Percentiles rank a stretch among this genome's conserved stretches.
Evolutionary conservation across 352 stramenopile genomes (phyloP).

Genomic region (Peronospora farinosa): DNA sequence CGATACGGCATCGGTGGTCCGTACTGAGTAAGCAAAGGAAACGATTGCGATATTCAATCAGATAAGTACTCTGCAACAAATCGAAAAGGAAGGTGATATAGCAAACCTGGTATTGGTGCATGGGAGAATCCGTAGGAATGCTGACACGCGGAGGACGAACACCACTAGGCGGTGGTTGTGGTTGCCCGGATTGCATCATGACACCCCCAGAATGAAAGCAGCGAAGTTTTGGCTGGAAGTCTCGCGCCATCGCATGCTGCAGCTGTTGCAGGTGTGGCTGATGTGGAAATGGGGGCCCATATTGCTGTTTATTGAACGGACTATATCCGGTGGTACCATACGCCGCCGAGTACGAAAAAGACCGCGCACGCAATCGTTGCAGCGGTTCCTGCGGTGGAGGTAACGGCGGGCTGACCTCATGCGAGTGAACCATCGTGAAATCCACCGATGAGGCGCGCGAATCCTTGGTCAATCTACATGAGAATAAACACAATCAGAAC

Average conservation of each 20-base stretch:
- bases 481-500: slow-evolving; percentile 1
- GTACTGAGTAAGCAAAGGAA: slow-evolving; percentile 23
- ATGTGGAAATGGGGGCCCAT: slow-evolving; percentile 29
- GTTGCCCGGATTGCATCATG: slow-evolving; percentile 35
- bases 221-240: slow-evolving; percentile 56
- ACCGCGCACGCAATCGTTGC: slow-evolving; percentile 62
- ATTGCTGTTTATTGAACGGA: slow-evolving; percentile 47
- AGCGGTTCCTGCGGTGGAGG: slow-evolving; percentile 59
- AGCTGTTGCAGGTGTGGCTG: slow-evolving; percentile 42
- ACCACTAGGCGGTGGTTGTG: slow-evolving; percentile 26
- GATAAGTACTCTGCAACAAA: slow-evolving; percentile 6
- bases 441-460: slow-evolving; percentile 67
- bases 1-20: slow-evolving; percentile 52
- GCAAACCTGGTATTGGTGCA: slow-evolving; percentile 63
- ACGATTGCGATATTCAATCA: neutral
- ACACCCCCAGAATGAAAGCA: slow-evolving; percentile 40
- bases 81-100: slow-evolving; percentile 1
- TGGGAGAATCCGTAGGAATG: slow-evolving; percentile 59
- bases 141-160: slow-evolving; percentile 60
- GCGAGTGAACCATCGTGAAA: slow-evolving; percentile 51
- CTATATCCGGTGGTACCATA: slow-evolving; percentile 53
- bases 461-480: slow-evolving; percentile 48
- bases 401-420: slow-evolving; percentile 54
- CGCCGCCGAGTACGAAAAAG: slow-evolving; percentile 65
- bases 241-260: slow-evolving; percentile 29